Base-by-base conservation (phyloP, 2,329 filamentous ascomycete genomes). In the Penicillium sp. region DNA sequence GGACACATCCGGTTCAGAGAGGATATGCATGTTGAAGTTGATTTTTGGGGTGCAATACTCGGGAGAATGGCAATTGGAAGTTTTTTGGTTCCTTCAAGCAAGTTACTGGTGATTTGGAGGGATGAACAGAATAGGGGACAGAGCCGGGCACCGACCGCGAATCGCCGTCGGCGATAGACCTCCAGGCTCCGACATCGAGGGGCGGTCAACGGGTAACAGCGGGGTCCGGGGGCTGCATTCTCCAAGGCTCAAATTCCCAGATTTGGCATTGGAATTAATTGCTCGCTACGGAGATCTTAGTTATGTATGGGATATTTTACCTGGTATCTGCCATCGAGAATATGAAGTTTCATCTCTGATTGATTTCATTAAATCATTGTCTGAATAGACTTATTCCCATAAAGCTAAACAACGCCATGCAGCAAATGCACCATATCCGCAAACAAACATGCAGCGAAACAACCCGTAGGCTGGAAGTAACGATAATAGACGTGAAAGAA, bases 1-100 rank as follows among this genome's bases (percentile, higher is more conserved):
- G 29, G 62, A 56, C 29, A 73, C 64, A 10, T 63, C 54, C 29
- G 64, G 61, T 43, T 70, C 68, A 12, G 67, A 58, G 37, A 71
- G 57, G 22, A 70, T 56, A 35, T 67, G 64, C 67, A 71, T 71
- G 16, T 40, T 61, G 19, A 22, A n/a, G 10, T 31, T 52, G 33
- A 13, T 29, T 33, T 25, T 12, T 30, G 9, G 12, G 2, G n/a
- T 35, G 12, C 9, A 2, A 33, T 29, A 8, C 7, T n/a, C n/a
- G 7, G 14, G n/a, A 7, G 4, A 8, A 2, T 8, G 6, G 13
- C 10, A 10, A 29, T 22, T 12, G 22, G 3, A 16, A 25, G 13
- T 31, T 31, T 2, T 25, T 22, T 1, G 10, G 10, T 11, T 27
- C n/a, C 16, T 4, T 18, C 4, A 40, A 38, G 11, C 4, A 27